These are phyloP conservation scores for Sporothrix pallida DNA, from an alignment of 2,329 filamentous ascomycete species.

Conservation along the genomic window DNA sequence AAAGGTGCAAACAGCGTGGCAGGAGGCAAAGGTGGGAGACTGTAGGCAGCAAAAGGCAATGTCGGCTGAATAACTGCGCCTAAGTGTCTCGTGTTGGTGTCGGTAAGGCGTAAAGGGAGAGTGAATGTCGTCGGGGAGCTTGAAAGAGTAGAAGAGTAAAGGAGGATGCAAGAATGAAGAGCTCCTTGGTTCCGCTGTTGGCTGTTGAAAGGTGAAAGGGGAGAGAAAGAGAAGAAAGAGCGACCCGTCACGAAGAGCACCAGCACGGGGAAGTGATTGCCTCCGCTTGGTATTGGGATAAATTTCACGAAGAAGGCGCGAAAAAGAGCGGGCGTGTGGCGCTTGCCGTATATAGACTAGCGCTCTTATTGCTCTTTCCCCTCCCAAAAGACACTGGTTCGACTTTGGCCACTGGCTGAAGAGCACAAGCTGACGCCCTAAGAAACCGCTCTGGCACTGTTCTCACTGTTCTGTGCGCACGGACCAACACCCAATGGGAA, in stretches of 20 bases:
- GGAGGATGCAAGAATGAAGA: background rate
- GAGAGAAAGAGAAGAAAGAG: background rate
- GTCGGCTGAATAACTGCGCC: background rate
- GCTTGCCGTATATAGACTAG: constrained; percentile 32
- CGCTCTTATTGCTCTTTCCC: background rate
- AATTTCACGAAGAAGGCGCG: constrained; percentile 31
- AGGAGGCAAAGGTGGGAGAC: background rate
- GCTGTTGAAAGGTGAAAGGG: constrained; percentile 1
- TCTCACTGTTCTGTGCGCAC: constrained; percentile 34
- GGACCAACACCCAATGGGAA: constrained; percentile 35
- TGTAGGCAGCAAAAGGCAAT: constrained; percentile 1
- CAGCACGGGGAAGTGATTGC: constrained; percentile 7
- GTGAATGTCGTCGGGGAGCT: background rate
- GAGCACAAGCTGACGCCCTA: background rate
- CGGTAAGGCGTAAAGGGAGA: background rate
- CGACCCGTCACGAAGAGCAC: background rate
- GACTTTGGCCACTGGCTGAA: background rate
- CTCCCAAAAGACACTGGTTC: background rate
- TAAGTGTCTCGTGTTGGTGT: background rate
- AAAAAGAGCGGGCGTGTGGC: constrained; percentile 30
- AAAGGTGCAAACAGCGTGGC: background rate
- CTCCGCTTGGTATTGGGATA: constrained; percentile 1
- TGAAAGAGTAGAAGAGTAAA: background rate
- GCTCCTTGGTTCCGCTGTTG: background rate
- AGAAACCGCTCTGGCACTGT: background rate